Conservation (phyloP, 2,329 filamentous ascomycete species). For the Aspergillus persii region DNA sequence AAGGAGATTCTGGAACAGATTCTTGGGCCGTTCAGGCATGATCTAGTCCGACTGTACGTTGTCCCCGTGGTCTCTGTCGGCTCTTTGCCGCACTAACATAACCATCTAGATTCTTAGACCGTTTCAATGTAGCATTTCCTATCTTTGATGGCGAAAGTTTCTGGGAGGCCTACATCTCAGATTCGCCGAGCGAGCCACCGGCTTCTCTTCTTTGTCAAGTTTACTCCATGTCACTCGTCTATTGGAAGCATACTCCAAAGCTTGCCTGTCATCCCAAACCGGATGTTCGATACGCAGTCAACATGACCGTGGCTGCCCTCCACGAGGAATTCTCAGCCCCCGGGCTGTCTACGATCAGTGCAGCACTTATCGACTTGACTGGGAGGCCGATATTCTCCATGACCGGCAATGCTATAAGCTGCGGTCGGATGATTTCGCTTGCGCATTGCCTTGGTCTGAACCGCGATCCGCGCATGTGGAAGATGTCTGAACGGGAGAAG, state of each 20-base stretch:
- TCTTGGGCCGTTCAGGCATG: constrained; percentile 53
- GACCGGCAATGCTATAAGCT: constrained; percentile 57
- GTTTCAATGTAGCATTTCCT: constrained; percentile 61
- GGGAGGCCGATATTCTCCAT: constrained; percentile 61
- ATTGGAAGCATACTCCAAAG: constrained; percentile 53
- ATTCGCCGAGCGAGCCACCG: constrained; percentile 50
- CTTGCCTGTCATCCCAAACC: constrained; percentile 50
- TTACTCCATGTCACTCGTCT: constrained; percentile 58
- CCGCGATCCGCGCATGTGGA: constrained; percentile 55
- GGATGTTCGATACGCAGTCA: constrained; percentile 61
- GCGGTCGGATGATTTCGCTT: constrained; percentile 53
- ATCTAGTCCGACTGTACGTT: constrained; percentile 53
- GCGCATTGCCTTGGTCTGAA: constrained; percentile 57
- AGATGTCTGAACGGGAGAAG: constrained; percentile 51
- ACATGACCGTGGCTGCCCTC: constrained; percentile 59
- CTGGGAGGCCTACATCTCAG: constrained; percentile 47
- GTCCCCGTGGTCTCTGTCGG: constrained; percentile 8
- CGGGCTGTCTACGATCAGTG: constrained; percentile 57
- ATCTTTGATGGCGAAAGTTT: constrained; percentile 58
- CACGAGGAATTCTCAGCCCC: constrained; percentile 61
- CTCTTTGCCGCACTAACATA: constrained; percentile 1
- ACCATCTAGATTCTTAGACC: constrained; percentile 50
- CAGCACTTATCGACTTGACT: constrained; percentile 58
- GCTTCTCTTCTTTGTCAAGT: constrained; percentile 57
- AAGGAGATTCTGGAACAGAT: constrained; percentile 59